A percentile compares a stretch with the other conserved stretches of the same genome.
Evolutionary conservation across 805 yeast species (phyloP).

Genomic region (Starmerella davenportii): DNA sequence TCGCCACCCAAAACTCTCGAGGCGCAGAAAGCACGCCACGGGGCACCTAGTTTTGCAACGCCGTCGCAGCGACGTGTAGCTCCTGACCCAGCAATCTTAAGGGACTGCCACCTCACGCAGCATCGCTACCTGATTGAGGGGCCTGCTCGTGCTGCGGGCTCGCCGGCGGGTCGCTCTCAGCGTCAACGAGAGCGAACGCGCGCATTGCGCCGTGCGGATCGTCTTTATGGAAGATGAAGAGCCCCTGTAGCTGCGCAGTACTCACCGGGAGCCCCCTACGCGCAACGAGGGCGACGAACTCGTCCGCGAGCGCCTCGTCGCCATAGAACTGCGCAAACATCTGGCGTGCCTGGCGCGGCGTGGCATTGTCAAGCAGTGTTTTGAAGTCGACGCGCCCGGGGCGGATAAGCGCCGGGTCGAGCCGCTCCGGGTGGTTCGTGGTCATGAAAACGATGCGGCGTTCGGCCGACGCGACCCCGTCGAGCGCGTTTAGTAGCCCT

Average conservation of each 20-base stretch:
- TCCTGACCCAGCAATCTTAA: too few species aligned
- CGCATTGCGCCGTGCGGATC: constrained; percentile 58
- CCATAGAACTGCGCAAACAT: constrained; percentile 86
- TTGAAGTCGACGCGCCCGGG: constrained; percentile 90
- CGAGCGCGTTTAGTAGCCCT: constrained; percentile 81
- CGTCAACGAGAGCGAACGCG: constrained; percentile 40
- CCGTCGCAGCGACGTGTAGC: too few species aligned
- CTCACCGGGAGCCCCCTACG: constrained; percentile 43
- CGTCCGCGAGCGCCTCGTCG: constrained; percentile 36
- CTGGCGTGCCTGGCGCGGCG: constrained; percentile 52
- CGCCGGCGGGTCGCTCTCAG: too few species aligned
- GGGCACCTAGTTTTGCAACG: too few species aligned
- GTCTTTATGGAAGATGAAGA: constrained; percentile 80
- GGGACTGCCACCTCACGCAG: too few species aligned
- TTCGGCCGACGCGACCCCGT: constrained; percentile 95
- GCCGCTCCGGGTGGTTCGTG: constrained; percentile 85
- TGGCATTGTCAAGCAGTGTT: constrained; percentile 71
- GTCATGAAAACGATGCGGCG: constrained; percentile 96
- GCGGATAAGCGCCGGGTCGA: constrained; percentile 82
- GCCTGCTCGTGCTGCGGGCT: too few species aligned
- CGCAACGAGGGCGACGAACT: constrained; percentile 30
- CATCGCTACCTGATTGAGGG: too few species aligned
- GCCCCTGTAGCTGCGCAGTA: constrained; percentile 89
- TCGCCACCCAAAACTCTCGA: too few species aligned
- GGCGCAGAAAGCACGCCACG: too few species aligned